Base-by-base conservation (phyloP, 257 asterid species). In the Solanum appendiculatum region DNA sequence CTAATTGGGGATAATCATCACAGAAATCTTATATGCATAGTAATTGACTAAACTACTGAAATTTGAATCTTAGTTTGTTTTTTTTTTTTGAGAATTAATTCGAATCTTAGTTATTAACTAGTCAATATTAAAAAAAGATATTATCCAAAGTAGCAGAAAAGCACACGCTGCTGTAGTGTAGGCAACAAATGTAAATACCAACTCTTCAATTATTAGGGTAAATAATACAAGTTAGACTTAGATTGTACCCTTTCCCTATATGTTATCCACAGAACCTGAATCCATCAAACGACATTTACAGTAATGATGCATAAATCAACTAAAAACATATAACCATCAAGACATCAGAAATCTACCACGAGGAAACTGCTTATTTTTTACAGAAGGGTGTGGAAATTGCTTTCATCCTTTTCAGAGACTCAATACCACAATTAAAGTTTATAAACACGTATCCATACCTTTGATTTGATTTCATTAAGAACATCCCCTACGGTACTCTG, bases 401-500 rank as follows among this genome's bases (percentile, higher is more conserved):
- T 64, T 31, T 66, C 87, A 37, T 23, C 60, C 40, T 39, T n/a
- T 70, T 85, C 58, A 25, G 27, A 66, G 42, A 37, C 56, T 25
- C 60, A 84, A 66, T 34, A 9, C 51, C 33, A n/a, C 56, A 86
- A 51, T 39, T 86, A 64, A 39, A 33, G 48, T 13, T 70, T 66
- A 33, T 72, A 68, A 85, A 37, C 87, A 48, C 46, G n/a, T 40
- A 58, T 20, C n/a, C 29, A 13, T 83, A 94, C 99, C 99, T 97
- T 96, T 84, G 96, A 91, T 92, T 96, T 97, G 80, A 97, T 95
- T 87, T 97, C 99, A 85, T 94, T 92, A 86, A 97, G 99, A 87
- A 97, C 99, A 91, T 97, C 99, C 58, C 95, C 99, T 73, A 97
- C 99, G 37, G 95, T 95, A 91, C 99, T 95, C 93, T 92, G 99